Percentiles rank a stretch among this genome's conserved stretches.
Conservation (phyloP, 163 green algal species). For the Scenedesmus sp. region DNA sequence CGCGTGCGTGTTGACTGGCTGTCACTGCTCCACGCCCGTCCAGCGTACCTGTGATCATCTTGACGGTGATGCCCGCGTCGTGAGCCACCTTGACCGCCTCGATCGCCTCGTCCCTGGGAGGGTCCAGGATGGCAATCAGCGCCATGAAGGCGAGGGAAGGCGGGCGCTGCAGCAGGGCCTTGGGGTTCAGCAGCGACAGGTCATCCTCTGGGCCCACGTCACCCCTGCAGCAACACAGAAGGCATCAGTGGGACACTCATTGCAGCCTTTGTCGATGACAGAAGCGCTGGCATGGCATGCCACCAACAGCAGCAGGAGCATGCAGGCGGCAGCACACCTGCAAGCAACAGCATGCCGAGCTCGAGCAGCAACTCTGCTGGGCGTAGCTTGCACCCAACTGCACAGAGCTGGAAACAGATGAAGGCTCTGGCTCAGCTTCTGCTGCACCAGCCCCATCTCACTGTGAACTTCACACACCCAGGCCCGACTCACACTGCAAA, state of each 20-base stretch:
- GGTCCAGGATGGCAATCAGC: conserved; percentile 62
- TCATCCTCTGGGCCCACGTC: conserved; percentile 44
- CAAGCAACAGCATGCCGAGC: neutral
- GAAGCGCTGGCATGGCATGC: too few species aligned
- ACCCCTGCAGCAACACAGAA: conserved; percentile 26
- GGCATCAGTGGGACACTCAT: neutral
- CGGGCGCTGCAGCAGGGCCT: conserved; percentile 43
- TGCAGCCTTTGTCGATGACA: neutral
- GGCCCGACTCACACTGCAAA: too few species aligned
- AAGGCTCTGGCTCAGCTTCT: neutral
- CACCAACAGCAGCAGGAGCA: neutral
- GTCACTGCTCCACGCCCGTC: too few species aligned
- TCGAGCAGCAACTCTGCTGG: neutral
- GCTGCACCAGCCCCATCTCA: neutral
- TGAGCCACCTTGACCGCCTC: conserved; percentile 61
- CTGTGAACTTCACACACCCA: neutral
- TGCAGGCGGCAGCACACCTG: too few species aligned
- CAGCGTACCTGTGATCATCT: conserved; percentile 64
- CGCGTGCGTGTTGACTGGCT: too few species aligned
- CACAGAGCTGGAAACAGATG: too few species aligned
- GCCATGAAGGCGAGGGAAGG: conserved; percentile 48
- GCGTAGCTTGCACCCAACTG: too few species aligned
- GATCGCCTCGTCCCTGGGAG: conserved; percentile 59
- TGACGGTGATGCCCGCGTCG: conserved; percentile 60
- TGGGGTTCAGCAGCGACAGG: neutral